Evolutionary conservation across 176 grass and related monocot genomes (phyloP), one percentile per base, ranked within the genome.

Genomic region (Aegilops bicornis): DNA sequence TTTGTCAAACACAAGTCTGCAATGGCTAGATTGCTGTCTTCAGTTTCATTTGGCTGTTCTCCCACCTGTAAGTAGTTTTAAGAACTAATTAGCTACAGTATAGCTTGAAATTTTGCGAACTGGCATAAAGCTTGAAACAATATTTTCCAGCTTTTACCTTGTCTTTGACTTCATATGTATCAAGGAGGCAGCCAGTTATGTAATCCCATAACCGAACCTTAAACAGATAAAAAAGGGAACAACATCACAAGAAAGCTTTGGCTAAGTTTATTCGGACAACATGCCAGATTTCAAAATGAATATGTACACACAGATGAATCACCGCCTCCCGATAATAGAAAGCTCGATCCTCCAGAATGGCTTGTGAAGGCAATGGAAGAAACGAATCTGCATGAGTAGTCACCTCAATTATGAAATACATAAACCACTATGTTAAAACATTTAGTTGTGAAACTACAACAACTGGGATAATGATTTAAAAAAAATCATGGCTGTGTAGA

Each of bases 181-280:
- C 90, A 65, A 99, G 89, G 76, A 99, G 90, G 58, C n/a, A 62
- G 10, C 94, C 97, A 80, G 86, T 91, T 90, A 90, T 82, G 78
- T 93, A 92, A 36, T 99, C 94, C 97, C 97, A 99, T 78, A 99
- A 76, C 47, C 87, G 85, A 93, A 99, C 92, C 97, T 99, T 99
- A 78, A 64, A 91, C 47, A 82, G 58, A 80, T 22, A 48, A 68
- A 48, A 68, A 68, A 73, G 64, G 52, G 69, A 81, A 77, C 23
- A 81, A 76, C 69, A 71, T 80, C 71, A 64, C 37, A 48, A 82
- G 42, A 64, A 83, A 12, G 32, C 1, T 14, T 75, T 83, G 32
- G 19, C 25, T 25, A 83, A 78, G 45, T 14, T 79, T 89, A 20
- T 10, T 1, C 14, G 65, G 48, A 82, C 5, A 86, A 47, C 11